Evolutionary conservation across 1,284 basidiomycete species (phyloP).

Genomic region (Leccinum solheimii): DNA sequence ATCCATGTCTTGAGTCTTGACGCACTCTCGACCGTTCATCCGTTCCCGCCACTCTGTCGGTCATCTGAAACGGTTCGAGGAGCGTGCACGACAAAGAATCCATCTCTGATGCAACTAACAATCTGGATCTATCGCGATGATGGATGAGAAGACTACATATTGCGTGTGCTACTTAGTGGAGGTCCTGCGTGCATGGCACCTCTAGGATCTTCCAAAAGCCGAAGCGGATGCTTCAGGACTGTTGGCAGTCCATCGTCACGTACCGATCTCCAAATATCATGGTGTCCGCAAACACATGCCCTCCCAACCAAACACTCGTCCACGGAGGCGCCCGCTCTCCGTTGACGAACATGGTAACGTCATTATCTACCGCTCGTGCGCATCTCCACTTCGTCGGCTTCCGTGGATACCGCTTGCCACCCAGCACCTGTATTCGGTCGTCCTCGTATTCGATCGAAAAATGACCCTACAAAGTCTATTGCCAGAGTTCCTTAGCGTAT

Average conservation of each 20-base stretch:
- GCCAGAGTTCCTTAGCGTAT: slow-evolving; percentile 1
- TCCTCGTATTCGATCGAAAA: slow-evolving; percentile 49
- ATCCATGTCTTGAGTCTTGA: neutral
- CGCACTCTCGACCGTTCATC: neutral
- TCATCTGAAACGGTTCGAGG: neutral
- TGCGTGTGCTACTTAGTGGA: neutral
- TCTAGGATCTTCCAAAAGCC: neutral
- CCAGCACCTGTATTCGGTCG: slow-evolving; percentile 55
- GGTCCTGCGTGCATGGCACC: neutral
- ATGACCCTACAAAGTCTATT: slow-evolving; percentile 46
- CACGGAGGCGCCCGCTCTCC: neutral
- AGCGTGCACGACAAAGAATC: neutral
- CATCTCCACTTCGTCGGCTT: slow-evolving; percentile 70
- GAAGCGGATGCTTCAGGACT: too few relatives aligned
- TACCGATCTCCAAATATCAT: slow-evolving; percentile 4
- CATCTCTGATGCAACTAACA: neutral
- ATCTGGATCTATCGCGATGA: neutral
- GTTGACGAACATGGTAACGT: neutral
- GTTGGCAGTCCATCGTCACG: neutral
- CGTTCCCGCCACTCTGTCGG: too few relatives aligned
- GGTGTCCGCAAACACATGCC: neutral
- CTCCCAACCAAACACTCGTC: neutral
- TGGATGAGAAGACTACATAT: neutral
- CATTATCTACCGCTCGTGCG: slow-evolving; percentile 23
- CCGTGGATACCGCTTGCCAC: slow-evolving; percentile 75